Percentiles rank a stretch among this genome's conserved stretches.
Evolutionary conservation across 306 rosid species (phyloP).

Genomic region (Cucurbita maxima): DNA sequence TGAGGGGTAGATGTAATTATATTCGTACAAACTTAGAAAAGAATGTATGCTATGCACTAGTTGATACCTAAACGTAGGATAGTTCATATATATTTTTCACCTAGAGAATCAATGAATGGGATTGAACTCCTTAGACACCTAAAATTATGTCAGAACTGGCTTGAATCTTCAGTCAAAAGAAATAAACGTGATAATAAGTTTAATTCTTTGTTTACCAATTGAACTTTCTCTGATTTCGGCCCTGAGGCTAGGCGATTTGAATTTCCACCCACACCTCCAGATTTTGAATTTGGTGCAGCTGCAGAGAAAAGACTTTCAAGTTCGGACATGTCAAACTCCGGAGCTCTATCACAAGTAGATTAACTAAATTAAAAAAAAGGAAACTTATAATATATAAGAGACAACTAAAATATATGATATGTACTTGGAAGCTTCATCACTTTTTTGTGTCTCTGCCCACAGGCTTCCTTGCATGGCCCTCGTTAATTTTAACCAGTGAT

Average conservation of each 20-base stretch:
- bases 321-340: slow-evolving; percentile 95
- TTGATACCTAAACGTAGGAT: not conserved
- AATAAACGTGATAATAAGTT: not conserved
- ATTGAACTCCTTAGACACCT: not conserved
- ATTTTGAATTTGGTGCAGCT: slow-evolving; percentile 40
- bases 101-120: not conserved
- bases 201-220: slow-evolving; percentile 40
- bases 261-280: slow-evolving; percentile 34
- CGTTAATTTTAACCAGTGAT: slow-evolving; percentile 91
- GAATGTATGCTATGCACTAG: not conserved
- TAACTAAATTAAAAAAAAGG: slow-evolving; percentile 6
- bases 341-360: slow-evolving; percentile 50
- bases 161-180: not conserved
- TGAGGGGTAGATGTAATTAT: not conserved
- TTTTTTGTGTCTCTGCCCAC: slow-evolving; percentile 87
- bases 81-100: not conserved
- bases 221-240: slow-evolving; percentile 70
- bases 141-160: not conserved
- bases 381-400: slow-evolving; percentile 6
- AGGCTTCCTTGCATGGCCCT: slow-evolving; percentile 94
- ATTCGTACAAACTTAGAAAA: not conserved
- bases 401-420: slow-evolving; percentile 1
- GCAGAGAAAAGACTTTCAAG: slow-evolving; percentile 88
- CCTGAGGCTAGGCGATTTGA: slow-evolving; percentile 33
- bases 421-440: slow-evolving; percentile 72